phyloP scores from a whole-genome alignment of 768 basidiomycete genomes.

The Mycena galopus region DNA sequence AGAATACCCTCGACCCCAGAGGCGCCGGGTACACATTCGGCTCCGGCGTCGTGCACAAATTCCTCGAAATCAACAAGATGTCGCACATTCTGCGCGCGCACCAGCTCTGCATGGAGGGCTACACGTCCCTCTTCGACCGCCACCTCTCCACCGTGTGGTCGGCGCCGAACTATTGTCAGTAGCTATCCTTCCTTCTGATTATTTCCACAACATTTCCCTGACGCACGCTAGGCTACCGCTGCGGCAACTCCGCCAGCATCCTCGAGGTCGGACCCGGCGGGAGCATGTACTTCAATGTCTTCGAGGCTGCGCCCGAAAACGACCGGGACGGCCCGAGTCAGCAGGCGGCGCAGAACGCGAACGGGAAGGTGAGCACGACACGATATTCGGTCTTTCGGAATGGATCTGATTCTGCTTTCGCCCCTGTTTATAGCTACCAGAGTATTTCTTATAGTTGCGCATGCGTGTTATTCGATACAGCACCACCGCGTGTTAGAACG shows the following conservation, averaged over 20 bases:
- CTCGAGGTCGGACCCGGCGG: constrained; percentile 94
- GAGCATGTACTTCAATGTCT: constrained; percentile 94
- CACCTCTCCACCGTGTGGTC: constrained; percentile 98
- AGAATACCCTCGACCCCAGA: no score
- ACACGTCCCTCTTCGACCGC: constrained; percentile 95
- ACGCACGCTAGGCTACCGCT: constrained; percentile 71
- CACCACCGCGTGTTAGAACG: no score
- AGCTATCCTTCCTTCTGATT: no score
- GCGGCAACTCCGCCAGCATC: constrained; percentile 97
- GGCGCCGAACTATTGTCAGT: constrained; percentile 93
- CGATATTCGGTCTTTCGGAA: constrained; percentile 10
- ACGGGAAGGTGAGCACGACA: constrained; percentile 70
- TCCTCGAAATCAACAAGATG: constrained; percentile 96
- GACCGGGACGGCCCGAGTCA: constrained; percentile 91
- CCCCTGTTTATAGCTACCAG: constrained; percentile 69
- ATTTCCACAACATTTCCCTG: no score
- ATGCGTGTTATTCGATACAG: no score
- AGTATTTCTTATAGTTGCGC: constrained; percentile 75
- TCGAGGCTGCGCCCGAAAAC: constrained; percentile 98
- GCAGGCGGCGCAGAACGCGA: constrained; percentile 78
- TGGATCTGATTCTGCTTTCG: constrained; percentile 21
- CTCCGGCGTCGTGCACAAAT: constrained; percentile 97
- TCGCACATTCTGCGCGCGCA: constrained; percentile 97
- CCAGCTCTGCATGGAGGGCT: constrained; percentile 99
- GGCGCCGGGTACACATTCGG: constrained; percentile 99